phyloP scores from a whole-genome alignment of 1,139 yeast genomes.

The Blastobotrys petasosporus region DNA sequence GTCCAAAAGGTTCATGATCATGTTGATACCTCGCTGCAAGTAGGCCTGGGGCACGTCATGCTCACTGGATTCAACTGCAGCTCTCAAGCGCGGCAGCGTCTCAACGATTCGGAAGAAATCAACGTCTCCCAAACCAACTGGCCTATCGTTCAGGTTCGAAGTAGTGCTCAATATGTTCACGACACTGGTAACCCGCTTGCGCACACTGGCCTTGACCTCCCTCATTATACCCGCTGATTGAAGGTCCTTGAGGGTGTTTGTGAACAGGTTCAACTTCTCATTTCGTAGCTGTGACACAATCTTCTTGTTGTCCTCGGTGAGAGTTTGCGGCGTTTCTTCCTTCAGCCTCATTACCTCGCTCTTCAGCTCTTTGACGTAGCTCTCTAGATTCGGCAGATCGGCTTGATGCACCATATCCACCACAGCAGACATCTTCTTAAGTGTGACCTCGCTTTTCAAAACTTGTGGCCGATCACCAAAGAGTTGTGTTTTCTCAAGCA shows the following conservation, averaged over 20 bases:
- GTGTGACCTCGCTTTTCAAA: constrained; percentile 41
- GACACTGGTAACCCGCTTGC: constrained; percentile 55
- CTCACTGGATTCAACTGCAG: constrained; percentile 49
- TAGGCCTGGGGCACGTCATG: constrained; percentile 75
- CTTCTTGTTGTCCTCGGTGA: constrained; percentile 72
- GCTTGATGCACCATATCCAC: constrained; percentile 18
- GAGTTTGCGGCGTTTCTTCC: constrained; percentile 67
- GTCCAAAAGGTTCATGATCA: constrained; percentile 65
- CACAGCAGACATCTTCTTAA: constrained; percentile 20
- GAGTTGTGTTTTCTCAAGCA: no score
- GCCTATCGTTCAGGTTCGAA: constrained; percentile 40
- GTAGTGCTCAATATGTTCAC: constrained; percentile 53
- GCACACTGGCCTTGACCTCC: constrained; percentile 58
- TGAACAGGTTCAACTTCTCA: constrained; percentile 71
- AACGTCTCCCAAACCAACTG: constrained; percentile 47
- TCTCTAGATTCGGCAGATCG: constrained; percentile 40
- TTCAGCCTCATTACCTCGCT: constrained; percentile 58
- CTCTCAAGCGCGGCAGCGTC: constrained; percentile 69
- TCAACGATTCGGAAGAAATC: constrained; percentile 70
- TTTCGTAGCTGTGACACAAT: constrained; percentile 64
- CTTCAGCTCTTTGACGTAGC: constrained; percentile 49
- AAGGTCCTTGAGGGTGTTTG: constrained; percentile 70
- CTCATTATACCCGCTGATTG: constrained; percentile 70
- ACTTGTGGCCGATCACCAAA: neutral
- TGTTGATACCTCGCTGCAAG: constrained; percentile 70